Conservation (phyloP, 2,329 filamentous ascomycete genomes). For the Thelonectria olida region DNA sequence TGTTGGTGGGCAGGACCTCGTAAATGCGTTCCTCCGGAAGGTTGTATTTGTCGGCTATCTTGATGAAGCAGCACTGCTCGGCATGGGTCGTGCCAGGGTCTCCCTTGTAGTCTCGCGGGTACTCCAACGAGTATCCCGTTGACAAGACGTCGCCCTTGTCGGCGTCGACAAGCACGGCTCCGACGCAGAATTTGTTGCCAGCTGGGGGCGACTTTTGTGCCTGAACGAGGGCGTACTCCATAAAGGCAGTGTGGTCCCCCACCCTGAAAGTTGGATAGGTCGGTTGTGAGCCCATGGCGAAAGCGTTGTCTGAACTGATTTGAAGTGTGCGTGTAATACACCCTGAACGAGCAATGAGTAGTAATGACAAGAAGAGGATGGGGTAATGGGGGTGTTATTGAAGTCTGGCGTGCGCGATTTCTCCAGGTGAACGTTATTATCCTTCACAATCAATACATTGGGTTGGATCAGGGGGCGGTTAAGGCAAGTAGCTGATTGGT, state of each 20-base stretch:
- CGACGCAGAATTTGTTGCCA: constrained; percentile 52
- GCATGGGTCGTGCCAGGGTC: constrained; percentile 52
- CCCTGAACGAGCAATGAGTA: not conserved
- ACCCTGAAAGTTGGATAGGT: constrained; percentile 33
- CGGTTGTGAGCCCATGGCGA: constrained; percentile 12
- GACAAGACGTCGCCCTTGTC: constrained; percentile 49
- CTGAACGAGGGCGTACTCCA: constrained; percentile 48
- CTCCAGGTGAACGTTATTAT: not conserved
- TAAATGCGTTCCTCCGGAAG: constrained; percentile 47
- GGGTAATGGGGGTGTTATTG: constrained; percentile 1
- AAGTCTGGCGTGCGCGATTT: constrained; percentile 11
- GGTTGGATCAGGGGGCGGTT: constrained; percentile 10
- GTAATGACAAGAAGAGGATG: not conserved
- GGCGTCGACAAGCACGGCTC: constrained; percentile 51
- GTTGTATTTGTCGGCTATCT: constrained; percentile 49
- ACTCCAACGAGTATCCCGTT: constrained; percentile 53
- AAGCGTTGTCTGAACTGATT: not conserved
- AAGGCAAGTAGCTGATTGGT: constrained; percentile 19
- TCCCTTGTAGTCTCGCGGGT: constrained; percentile 46
- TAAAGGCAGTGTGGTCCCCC: constrained; percentile 48
- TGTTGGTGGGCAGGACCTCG: constrained; percentile 49
- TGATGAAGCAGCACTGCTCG: constrained; percentile 56
- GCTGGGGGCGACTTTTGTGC: constrained; percentile 49
- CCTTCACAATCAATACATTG: not conserved
- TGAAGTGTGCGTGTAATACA: not conserved